A percentile compares a stretch with the other conserved stretches of the same genome.
Conservation (phyloP, 768 basidiomycete genomes). For the Tephrocybe sp. region DNA sequence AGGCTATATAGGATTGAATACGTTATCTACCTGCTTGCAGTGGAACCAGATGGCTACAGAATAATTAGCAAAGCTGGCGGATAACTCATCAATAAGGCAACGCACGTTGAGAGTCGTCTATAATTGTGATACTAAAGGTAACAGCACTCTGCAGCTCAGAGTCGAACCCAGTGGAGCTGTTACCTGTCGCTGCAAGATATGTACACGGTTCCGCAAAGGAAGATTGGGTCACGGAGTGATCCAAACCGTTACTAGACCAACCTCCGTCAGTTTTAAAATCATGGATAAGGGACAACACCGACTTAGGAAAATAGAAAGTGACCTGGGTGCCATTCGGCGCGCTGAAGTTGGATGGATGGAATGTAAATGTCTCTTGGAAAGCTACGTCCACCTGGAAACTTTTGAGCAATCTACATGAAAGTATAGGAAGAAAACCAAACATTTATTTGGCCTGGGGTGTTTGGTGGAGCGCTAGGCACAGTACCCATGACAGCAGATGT, state of each 20-base stretch:
- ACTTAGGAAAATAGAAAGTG: conserved; percentile 54
- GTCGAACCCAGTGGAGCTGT: conserved; percentile 46
- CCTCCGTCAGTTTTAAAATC: neutral
- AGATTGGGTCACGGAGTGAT: conserved; percentile 57
- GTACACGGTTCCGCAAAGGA: conserved; percentile 52
- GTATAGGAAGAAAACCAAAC: conserved; percentile 19
- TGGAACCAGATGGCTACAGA: conserved; percentile 54
- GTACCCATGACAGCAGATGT: conserved; percentile 24
- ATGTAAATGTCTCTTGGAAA: conserved; percentile 33
- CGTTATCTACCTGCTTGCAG: conserved; percentile 38
- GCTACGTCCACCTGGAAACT: conserved; percentile 41
- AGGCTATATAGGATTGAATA: neutral
- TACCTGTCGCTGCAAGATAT: conserved; percentile 36
- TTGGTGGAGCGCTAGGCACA: conserved; percentile 36
- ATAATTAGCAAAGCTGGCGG: neutral
- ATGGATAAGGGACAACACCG: conserved; percentile 9
- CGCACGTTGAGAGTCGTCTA: conserved; percentile 46
- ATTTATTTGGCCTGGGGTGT: conserved; percentile 32
- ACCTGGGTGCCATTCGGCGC: conserved; percentile 49
- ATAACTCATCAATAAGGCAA: neutral
- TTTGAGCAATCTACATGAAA: neutral
- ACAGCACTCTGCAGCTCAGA: conserved; percentile 40
- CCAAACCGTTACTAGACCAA: conserved; percentile 31
- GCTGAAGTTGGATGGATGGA: conserved; percentile 42
- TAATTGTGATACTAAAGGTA: conserved; percentile 47